A percentile compares a stretch with the other conserved stretches of the same genome.
phyloP scores from a whole-genome alignment of 2,329 filamentous ascomycete genomes.

The Sarocladiaceae sp. region DNA sequence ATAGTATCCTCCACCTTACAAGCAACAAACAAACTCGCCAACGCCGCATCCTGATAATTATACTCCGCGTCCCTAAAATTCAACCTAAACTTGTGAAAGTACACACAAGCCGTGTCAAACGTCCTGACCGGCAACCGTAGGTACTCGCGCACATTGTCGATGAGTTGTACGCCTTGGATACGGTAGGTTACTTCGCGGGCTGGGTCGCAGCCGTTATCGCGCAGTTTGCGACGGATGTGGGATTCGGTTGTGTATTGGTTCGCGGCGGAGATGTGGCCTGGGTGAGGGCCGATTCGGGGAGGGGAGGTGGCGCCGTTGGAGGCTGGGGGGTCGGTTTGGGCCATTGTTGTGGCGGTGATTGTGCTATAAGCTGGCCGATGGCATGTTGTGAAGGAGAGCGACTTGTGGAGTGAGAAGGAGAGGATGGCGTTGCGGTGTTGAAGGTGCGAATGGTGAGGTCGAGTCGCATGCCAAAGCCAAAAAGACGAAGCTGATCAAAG shows the following conservation, averaged over 20 bases:
- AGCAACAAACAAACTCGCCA: constrained; percentile 83
- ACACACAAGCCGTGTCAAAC: constrained; percentile 85
- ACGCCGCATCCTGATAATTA: constrained; percentile 78
- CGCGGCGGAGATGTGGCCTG: constrained; percentile 44
- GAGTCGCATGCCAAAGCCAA: no score
- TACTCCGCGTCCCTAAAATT: constrained; percentile 83
- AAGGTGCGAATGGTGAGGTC: no score
- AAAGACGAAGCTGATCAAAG: no score
- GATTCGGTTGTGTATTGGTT: constrained; percentile 73
- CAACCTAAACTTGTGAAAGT: constrained; percentile 91
- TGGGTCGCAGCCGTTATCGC: constrained; percentile 65
- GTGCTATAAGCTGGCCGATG: background rate
- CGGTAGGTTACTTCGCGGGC: constrained; percentile 76
- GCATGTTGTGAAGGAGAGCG: background rate
- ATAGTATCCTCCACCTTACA: constrained; percentile 98
- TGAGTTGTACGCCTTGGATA: constrained; percentile 82
- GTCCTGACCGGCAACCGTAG: constrained; percentile 87
- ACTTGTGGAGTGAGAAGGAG: no score
- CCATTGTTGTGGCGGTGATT: background rate
- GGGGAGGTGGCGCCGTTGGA: background rate
- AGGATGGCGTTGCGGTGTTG: no score
- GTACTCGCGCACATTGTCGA: constrained; percentile 76
- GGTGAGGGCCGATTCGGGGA: constrained; percentile 35
- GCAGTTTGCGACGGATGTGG: constrained; percentile 66
- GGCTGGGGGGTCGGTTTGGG: background rate